Evolutionary conservation across 2,329 filamentous ascomycete species (phyloP).

Genomic region (Volutella citrinella): DNA sequence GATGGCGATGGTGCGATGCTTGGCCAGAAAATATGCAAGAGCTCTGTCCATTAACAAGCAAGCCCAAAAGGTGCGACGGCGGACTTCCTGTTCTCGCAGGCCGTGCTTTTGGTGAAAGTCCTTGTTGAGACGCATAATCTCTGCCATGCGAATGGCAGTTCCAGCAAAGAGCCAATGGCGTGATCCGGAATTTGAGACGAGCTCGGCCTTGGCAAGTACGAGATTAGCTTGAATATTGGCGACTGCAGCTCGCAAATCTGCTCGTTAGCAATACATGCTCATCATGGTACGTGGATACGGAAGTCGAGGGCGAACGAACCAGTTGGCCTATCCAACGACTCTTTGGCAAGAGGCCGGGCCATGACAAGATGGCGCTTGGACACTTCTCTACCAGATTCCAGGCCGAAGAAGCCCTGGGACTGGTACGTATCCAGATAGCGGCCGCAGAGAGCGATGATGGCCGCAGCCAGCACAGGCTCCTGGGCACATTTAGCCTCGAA

Average conservation of each 20-base stretch:
- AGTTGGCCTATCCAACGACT: slow-evolving; percentile 9
- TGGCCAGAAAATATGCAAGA: slow-evolving; percentile 13
- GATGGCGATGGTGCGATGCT: slow-evolving; percentile 9
- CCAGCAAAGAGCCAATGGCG: slow-evolving; percentile 20
- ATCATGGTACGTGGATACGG: not conserved
- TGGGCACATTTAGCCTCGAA: slow-evolving; percentile 16
- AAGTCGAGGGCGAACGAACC: slow-evolving; percentile 1
- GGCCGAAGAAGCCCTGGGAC: slow-evolving; percentile 3
- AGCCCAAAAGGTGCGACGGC: slow-evolving; percentile 26
- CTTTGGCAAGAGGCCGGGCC: slow-evolving; percentile 7
- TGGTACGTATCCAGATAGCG: slow-evolving; percentile 6
- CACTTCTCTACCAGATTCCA: not conserved
- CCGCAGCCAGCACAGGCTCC: slow-evolving; percentile 7
- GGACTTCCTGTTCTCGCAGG: slow-evolving; percentile 21
- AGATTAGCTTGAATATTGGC: slow-evolving; percentile 16
- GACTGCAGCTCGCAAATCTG: too few relatives aligned
- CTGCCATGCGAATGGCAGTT: slow-evolving; percentile 22
- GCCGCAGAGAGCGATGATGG: slow-evolving; percentile 7
- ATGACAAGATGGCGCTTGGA: not conserved
- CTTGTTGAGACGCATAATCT: slow-evolving; percentile 23
- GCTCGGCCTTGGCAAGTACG: slow-evolving; percentile 17
- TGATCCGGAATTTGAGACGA: slow-evolving; percentile 18
- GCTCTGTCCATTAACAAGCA: slow-evolving; percentile 17
- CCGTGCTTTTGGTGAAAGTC: slow-evolving; percentile 21
- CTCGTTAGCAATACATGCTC: too few relatives aligned